These are phyloP conservation scores for Agrocybe chaxingu DNA, from an alignment of 768 basidiomycete species.

Conservation along the genomic window DNA sequence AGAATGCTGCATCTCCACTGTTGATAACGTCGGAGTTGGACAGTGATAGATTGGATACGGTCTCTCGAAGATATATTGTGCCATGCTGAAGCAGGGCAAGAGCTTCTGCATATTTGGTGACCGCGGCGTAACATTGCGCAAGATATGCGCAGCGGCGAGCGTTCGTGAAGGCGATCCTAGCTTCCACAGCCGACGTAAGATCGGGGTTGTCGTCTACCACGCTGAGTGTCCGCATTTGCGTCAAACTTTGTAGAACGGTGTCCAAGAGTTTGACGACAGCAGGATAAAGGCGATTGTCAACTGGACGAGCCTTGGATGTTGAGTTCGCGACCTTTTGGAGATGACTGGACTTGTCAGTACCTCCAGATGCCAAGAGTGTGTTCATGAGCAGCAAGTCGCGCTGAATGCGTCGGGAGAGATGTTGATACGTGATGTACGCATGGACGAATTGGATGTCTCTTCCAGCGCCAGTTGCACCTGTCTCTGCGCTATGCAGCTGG, in stretches of 20 bases:
- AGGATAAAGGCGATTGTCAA: constrained; percentile 74
- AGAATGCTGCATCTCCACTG: constrained; percentile 44
- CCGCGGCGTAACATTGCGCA: constrained; percentile 66
- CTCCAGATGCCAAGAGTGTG: constrained; percentile 52
- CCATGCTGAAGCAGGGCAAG: constrained; percentile 71
- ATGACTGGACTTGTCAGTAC: constrained; percentile 19
- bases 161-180: constrained; percentile 68
- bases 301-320: constrained; percentile 33
- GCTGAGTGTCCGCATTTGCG: constrained; percentile 78
- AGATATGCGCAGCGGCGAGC: constrained; percentile 78
- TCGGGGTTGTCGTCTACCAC: constrained; percentile 89
- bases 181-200: constrained; percentile 75
- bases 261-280: constrained; percentile 88
- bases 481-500: constrained; percentile 31
- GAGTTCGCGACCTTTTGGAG: constrained; percentile 25
- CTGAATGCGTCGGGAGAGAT: constrained; percentile 83
- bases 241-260: constrained; percentile 78
- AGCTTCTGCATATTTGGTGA: constrained; percentile 72
- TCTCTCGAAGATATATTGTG: constrained; percentile 72
- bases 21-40: constrained; percentile 45
- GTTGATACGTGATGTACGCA: constrained; percentile 82
- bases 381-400: constrained; percentile 82
- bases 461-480: constrained; percentile 38
- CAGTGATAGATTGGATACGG: constrained; percentile 49
- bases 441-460: constrained; percentile 85